Base-by-base conservation (phyloP, 129 eudicot species). In the Gnaphalium uliginosum region DNA sequence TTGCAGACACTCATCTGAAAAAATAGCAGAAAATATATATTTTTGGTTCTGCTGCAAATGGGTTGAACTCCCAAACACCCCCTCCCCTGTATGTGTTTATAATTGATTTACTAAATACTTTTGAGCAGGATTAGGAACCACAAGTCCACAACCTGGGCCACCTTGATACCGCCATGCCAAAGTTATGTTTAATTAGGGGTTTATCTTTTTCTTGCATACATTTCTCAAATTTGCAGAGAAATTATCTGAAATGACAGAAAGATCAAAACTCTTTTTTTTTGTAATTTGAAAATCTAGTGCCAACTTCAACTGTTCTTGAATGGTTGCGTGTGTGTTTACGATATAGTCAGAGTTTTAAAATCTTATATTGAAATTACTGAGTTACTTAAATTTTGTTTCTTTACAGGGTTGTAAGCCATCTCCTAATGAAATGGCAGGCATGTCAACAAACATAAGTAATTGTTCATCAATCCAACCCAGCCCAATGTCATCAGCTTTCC, bases 401-500 rank as follows among this genome's bases (percentile, higher is more conserved):
- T 32, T 23, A 69, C 91, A 93, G 98, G 98, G 98, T 75, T 88
- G 86, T 78, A 93, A 81, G 24, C 98, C 95, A 62, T 80, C 92
- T 21, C 92, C 86, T 68, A 58, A 54, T 68, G 95, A 88, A 15
- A 81, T 83, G 35, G 84, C 83, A 1, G 89, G 86, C 22, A 78
- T 81, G n/a, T 82, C 92, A 26, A 76, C 86, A 25, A 88, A 90
- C 76, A 80, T 78, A 72, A 90, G 96, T 29, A 68, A 81, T 22
- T 87, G 95, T 79, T 89, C 98, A 19, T 89, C 98, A 17, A 72
- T 88, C 64, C 96, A 88, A 67, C 95, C 86, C 13, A 93, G 98
- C 74, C 98, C 98, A 67, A 72, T 75, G 71, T 93, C 98, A 27
- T 93, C 98, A 6, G 86, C 90, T 0, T 90, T 86, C 41, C 96